Conservation (phyloP, 352 stramenopile genomes). For the Blastocystis sp. region DNA sequence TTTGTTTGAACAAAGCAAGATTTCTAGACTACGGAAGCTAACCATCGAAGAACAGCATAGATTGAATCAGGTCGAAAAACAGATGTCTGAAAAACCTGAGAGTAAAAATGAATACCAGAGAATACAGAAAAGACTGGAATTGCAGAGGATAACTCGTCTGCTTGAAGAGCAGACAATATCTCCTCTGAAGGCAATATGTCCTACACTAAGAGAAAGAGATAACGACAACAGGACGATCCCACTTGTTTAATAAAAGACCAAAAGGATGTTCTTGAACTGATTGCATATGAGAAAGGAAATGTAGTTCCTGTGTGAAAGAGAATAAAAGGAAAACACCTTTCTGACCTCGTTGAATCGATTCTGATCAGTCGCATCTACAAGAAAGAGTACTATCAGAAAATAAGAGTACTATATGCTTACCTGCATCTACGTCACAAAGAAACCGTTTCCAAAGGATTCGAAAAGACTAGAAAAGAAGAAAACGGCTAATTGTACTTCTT, state of each 20-base stretch:
- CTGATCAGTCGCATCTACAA: conserved; percentile 2
- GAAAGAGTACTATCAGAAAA: neutral
- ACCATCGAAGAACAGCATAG: neutral
- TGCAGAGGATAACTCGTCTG: neutral
- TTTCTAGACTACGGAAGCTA: neutral
- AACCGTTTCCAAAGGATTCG: conserved; percentile 26
- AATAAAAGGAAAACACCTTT: neutral
- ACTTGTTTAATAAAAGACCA: conserved; percentile 32
- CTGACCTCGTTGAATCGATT: conserved; percentile 12
- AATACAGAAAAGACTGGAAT: neutral
- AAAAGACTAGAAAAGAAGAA: neutral
- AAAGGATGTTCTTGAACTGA: neutral
- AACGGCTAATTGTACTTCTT: neutral
- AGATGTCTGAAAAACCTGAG: conserved; percentile 37
- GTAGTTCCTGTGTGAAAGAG: neutral
- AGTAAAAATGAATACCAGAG: neutral
- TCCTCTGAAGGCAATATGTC: neutral
- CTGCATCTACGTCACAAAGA: neutral
- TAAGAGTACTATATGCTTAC: neutral
- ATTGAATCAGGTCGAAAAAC: neutral
- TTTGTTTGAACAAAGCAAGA: neutral
- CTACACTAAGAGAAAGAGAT: neutral
- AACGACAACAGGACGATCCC: neutral
- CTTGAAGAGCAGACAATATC: neutral
- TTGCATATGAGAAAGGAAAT: neutral